Evolutionary conservation across 1,284 basidiomycete species (phyloP).

Genomic region (Cryptococcus sp.): DNA sequence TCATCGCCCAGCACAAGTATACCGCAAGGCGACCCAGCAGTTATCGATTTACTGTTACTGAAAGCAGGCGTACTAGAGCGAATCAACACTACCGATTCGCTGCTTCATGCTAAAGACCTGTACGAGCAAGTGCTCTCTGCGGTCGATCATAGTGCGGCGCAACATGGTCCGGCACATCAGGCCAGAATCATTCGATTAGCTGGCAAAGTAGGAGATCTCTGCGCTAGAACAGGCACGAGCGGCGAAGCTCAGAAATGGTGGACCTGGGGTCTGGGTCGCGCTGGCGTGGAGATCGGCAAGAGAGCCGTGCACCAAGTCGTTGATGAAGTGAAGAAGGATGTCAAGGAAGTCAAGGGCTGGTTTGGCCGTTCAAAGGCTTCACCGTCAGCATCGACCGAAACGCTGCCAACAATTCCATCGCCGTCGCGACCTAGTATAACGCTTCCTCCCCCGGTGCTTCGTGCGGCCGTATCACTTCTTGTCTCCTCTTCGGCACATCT

Average conservation of each 20-base stretch:
- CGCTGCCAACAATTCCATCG: conserved; percentile 2
- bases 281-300: conserved; percentile 18
- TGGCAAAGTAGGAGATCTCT: conserved; percentile 49
- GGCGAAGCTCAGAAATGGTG: conserved; percentile 44
- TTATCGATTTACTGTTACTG: conserved; percentile 63
- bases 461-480: conserved; percentile 66
- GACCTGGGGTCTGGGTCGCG: conserved; percentile 43
- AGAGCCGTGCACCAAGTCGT: background rate
- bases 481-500: conserved; percentile 69
- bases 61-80: conserved; percentile 69
- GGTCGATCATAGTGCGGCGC: conserved; percentile 10
- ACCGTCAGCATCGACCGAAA: conserved; percentile 1
- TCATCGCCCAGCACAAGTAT: background rate
- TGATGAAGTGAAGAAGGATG: conserved; percentile 14
- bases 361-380: conserved; percentile 11
- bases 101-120: conserved; percentile 63
- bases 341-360: conserved; percentile 23
- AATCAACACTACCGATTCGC: conserved; percentile 61
- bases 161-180: conserved; percentile 7
- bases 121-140: conserved; percentile 61
- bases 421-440: conserved; percentile 3
- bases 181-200: conserved; percentile 42
- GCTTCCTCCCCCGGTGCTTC: conserved; percentile 59
- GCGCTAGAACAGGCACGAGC: conserved; percentile 32
- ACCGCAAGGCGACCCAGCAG: conserved; percentile 51